Evolutionary conservation across 495 filamentous ascomycete genomes (phyloP).

Genomic region (Lepidopterella palustris): DNA sequence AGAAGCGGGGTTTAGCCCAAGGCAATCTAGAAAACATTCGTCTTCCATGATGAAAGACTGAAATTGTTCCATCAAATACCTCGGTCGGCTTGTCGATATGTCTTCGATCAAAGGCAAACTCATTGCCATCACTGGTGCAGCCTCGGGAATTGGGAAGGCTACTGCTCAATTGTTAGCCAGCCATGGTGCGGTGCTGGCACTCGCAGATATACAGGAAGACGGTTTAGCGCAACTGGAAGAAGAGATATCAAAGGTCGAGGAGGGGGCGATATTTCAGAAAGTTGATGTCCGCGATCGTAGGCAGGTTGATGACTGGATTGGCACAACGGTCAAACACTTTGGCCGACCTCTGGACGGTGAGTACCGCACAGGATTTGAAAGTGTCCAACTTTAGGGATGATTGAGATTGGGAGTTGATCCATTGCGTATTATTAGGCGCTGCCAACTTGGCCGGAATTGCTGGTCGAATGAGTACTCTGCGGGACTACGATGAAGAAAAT

Average conservation of each 20-base stretch:
- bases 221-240: conserved; percentile 6
- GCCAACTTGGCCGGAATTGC: conserved; percentile 40
- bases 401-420: background rate
- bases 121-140: conserved; percentile 19
- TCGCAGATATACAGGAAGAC: conserved; percentile 13
- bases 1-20: no score
- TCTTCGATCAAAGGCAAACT: conserved; percentile 13
- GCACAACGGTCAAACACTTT: conserved; percentile 39
- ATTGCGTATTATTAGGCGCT: conserved; percentile 11
- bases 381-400: background rate
- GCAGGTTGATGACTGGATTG: conserved; percentile 46
- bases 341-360: conserved; percentile 20
- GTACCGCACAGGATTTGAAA: background rate
- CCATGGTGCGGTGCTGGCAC: conserved; percentile 10
- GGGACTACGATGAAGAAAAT: conserved; percentile 32
- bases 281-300: conserved; percentile 8
- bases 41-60: no score
- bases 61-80: no score
- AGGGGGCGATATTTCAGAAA: conserved; percentile 1
- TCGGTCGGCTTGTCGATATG: no score
- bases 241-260: conserved; percentile 7
- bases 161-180: conserved; percentile 4
- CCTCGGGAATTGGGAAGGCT: conserved; percentile 19
- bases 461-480: conserved; percentile 33
- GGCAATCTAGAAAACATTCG: no score